Percentiles rank a stretch among this genome's conserved stretches.
phyloP scores from a whole-genome alignment of 306 rosid genomes.

The Dalbergia cochinchinensis region DNA sequence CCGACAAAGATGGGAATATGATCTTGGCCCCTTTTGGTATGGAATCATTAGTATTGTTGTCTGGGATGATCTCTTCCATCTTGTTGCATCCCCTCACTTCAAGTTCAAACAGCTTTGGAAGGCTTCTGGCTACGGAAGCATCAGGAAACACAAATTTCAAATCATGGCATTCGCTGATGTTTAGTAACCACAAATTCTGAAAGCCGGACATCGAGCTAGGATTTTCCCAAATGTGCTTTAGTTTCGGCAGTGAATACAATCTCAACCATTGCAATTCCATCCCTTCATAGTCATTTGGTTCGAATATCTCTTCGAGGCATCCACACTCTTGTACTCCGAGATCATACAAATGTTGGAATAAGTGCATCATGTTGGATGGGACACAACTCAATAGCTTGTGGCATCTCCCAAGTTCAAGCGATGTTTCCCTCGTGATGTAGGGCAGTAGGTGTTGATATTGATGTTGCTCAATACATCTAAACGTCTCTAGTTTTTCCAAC shows the following conservation, averaged over 20 bases:
- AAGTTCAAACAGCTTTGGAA: accelerated
- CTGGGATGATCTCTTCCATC: conserved; percentile 3
- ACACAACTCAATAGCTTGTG: conserved; percentile 6
- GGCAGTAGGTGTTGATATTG: background rate
- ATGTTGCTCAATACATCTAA: background rate
- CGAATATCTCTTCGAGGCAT: conserved; percentile 28
- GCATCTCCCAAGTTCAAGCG: background rate
- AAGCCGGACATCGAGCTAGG: background rate
- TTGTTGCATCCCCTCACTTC: background rate
- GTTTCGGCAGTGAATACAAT: background rate
- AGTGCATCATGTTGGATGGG: conserved; percentile 16
- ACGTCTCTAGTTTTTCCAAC: conserved; percentile 23
- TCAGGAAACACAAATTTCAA: conserved; percentile 29
- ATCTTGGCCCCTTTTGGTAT: background rate
- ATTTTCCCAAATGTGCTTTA: conserved; percentile 17
- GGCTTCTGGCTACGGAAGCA: background rate
- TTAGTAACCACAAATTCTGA: accelerated
- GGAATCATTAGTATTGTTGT: too few relatives aligned
- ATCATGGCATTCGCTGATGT: background rate
- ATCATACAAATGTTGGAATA: background rate
- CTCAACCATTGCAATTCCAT: accelerated
- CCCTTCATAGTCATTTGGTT: background rate
- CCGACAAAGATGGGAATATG: too few relatives aligned
- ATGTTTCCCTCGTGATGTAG: background rate
- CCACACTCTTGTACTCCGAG: background rate